phyloP scores from a whole-genome alignment of 345 rosid genomes.

The Citrus hindsii region DNA sequence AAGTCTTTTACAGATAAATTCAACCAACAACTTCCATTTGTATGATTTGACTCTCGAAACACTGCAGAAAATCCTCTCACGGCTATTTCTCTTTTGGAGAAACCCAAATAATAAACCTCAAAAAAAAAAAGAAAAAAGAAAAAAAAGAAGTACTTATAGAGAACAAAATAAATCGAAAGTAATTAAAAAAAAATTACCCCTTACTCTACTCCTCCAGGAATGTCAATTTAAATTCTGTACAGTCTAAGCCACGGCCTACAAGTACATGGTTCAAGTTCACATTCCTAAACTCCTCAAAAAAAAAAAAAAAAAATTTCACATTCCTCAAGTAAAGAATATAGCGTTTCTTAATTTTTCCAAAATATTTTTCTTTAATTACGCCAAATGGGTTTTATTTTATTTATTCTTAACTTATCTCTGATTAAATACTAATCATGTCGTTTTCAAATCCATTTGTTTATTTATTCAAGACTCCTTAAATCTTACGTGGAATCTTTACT shows the following conservation, averaged over 20 bases:
- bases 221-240: not conserved
- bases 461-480: constrained; percentile 7
- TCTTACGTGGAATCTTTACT: constrained; percentile 26
- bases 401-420: not conserved
- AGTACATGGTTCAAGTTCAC: not conserved
- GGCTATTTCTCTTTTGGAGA: not conserved
- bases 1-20: too few species aligned
- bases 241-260: too few species aligned
- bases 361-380: not conserved
- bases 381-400: not conserved
- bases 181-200: not conserved
- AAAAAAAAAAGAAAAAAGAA: too few species aligned
- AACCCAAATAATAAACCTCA: not conserved
- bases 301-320: not conserved
- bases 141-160: not conserved
- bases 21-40: not conserved
- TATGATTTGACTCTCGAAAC: not conserved
- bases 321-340: not conserved
- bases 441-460: constrained; percentile 17
- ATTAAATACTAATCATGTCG: constrained; percentile 3
- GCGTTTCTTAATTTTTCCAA: not conserved
- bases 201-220: not conserved
- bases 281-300: not conserved
- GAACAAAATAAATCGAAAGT: not conserved
- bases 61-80: not conserved